Evolutionary conservation across 2,329 filamentous ascomycete species (phyloP), one percentile per base, ranked within the genome.

Genomic region (Coniochaeta pulveracea): DNA sequence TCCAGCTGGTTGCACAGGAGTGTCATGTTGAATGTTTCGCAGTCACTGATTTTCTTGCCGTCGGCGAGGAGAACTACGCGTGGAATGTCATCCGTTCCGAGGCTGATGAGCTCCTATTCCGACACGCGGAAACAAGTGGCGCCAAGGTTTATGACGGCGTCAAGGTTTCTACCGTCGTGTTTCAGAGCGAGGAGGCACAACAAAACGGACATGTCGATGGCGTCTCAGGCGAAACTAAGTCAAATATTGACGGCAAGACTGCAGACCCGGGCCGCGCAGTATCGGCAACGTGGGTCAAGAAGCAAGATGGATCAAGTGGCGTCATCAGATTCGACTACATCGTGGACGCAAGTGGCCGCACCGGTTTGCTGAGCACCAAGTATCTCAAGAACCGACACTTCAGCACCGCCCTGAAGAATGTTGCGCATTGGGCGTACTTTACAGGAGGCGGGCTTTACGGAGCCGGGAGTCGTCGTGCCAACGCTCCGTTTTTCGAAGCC

Each of bases 391-490:
- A 65, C 40, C 56, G 66, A 2, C 49, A 46, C 4, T 62, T 51
- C 41, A 71, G 69, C 42, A 39, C 61, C 24, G 58, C 52, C 1
- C 48, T 69, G 14, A 67, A 68, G 48, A 70, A 66, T 35, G 37
- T 66, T 8, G 64, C 66, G 5, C 60, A 40, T 33, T 70, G 64
- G 66, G 58, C 47, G 1, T 71, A 70, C 41, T 71, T 55, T 52
- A 55, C 57, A 32, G 50, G 48, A 6, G 49, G 44, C 6, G 47
- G 41, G 4, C 7, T 37, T 0, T 63, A 61, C 37, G 54, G 40
- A 4, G 10, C 33, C 3, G 61, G 58, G 4, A 60, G 56, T 0
- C 26, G 39, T 6, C 48, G 41, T 34, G 56, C 61, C 22, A 49
- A 49, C 9, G 43, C 43, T 0, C 63, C 63, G 0, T 61, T 52